phyloP scores from a whole-genome alignment of 371 early-diverging fungal genomes.

The Apophysomyces ossiformis region DNA sequence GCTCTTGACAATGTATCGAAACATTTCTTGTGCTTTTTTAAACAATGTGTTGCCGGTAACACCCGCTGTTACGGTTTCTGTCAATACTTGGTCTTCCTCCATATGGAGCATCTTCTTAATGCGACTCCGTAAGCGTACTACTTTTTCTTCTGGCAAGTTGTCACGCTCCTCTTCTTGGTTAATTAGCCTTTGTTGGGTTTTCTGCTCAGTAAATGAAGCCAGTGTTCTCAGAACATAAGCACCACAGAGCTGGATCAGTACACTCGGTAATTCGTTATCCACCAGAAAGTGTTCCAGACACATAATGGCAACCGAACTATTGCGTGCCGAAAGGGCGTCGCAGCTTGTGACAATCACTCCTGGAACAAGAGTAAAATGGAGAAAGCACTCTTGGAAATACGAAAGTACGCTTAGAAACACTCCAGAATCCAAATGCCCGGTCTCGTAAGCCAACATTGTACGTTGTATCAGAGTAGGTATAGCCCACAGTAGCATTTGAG shows the following conservation, averaged over 20 bases:
- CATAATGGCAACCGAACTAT: slow-evolving; percentile 22
- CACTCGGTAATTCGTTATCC: slow-evolving; percentile 20
- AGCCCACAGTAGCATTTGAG: slow-evolving; percentile 33
- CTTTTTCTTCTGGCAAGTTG: slow-evolving; percentile 1
- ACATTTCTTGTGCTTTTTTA: slow-evolving; percentile 45
- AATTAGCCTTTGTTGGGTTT: slow-evolving; percentile 15
- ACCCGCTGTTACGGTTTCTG: slow-evolving; percentile 38
- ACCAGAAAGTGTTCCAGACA: slow-evolving; percentile 26
- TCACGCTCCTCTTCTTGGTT: not conserved
- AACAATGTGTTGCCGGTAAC: slow-evolving; percentile 41
- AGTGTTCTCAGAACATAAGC: slow-evolving; percentile 22
- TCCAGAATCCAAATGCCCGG: slow-evolving; percentile 26
- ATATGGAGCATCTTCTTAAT: slow-evolving; percentile 23
- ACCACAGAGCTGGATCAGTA: slow-evolving; percentile 25
- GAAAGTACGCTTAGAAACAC: slow-evolving; percentile 32
- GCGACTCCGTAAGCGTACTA: slow-evolving; percentile 3
- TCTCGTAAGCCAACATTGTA: slow-evolving; percentile 26
- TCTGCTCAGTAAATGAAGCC: slow-evolving; percentile 17
- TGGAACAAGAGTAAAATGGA: slow-evolving; percentile 37
- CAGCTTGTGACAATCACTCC: slow-evolving; percentile 29
- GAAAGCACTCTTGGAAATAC: slow-evolving; percentile 38
- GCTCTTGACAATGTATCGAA: slow-evolving; percentile 51
- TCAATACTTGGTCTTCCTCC: slow-evolving; percentile 21
- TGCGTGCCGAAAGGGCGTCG: slow-evolving; percentile 33
- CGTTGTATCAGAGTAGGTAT: slow-evolving; percentile 43